These are phyloP conservation scores for Fragilariopsis cylindrus DNA, from an alignment of 108 stramenopile genomes.

Conservation along the genomic window DNA sequence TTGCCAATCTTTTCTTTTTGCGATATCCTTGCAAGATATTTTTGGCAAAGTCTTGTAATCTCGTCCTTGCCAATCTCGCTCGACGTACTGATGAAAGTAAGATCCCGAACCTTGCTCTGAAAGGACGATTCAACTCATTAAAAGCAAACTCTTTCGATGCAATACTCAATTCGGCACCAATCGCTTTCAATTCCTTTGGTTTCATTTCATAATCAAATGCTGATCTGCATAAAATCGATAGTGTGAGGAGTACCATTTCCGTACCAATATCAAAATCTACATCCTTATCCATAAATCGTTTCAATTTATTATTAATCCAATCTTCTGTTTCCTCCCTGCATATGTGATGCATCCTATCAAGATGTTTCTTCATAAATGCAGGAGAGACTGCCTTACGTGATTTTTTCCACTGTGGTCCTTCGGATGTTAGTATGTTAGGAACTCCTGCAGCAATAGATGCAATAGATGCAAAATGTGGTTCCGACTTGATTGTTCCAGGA, in stretches of 20 bases:
- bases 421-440: conserved; percentile 35
- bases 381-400: conserved; percentile 40
- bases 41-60: conserved; percentile 22
- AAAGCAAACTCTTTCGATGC: conserved; percentile 21
- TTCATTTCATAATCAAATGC: conserved; percentile 53
- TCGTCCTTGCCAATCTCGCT: conserved; percentile 5
- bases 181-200: conserved; percentile 17
- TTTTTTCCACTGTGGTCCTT: conserved; percentile 47
- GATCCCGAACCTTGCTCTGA: conserved; percentile 9
- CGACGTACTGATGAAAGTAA: conserved; percentile 22
- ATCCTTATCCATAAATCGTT: conserved; percentile 13
- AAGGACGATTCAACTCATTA: conserved; percentile 15
- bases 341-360: conserved; percentile 41
- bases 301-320: conserved; percentile 40
- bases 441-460: conserved; percentile 28
- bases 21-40: conserved; percentile 35
- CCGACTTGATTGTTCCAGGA: conserved; percentile 31
- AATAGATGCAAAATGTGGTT: conserved; percentile 18
- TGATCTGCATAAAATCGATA: conserved; percentile 44
- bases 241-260: conserved; percentile 45
- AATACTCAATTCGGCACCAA: conserved; percentile 24
- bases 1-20: conserved; percentile 14
- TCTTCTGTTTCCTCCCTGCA: conserved; percentile 33
- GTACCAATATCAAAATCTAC: conserved; percentile 35
- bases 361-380: conserved; percentile 37